Evolutionary conservation across 805 yeast species (phyloP), one percentile per base, ranked within the genome.

Genomic region (Hanseniaspora lindneri): DNA sequence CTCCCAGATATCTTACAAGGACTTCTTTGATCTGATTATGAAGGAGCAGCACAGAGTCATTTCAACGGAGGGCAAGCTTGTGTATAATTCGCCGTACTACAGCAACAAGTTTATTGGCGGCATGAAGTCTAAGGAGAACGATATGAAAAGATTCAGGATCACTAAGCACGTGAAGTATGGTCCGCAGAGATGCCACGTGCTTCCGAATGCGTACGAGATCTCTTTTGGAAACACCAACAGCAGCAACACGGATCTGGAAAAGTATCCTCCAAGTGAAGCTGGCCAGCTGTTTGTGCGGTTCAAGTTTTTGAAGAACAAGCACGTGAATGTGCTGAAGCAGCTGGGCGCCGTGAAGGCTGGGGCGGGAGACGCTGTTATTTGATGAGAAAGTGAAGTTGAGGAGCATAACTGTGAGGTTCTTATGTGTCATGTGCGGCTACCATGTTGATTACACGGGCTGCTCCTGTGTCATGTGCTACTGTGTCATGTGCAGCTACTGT

Each of bases 51-150:
- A 35, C 16, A 20, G 16, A 21, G 5, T 21, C n/a, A 4, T 35
- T 20, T 35, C 21, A n/a, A 35, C 11, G 20, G 20, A 41, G 20
- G 41, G 48, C 7, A 37, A 44, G 35, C 35, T 32, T 10, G 19
- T 46, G 13, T 21, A 25, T 29, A 27, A 39, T 23, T 32, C 23
- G 14, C n/a, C 8, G 19, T 36, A 35, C 19, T 19, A 35, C 23
- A 34, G 44, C n/a, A 47, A 49, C 21, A 19, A 33, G n/a, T 44
- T 54, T 20, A 11, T 35, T 13, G 39, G 27, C 1, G 47, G 47
- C 4, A 20, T 35, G 1, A 20, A 3, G 1, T n/a, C 13, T 2
- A 19, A 8, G 10, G 20, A 21, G 8, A 14, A 35, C n/a, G 4
- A 14, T 28, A 17, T 36, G 7, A 35, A 29, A 7, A 36, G 23